phyloP scores from a whole-genome alignment of 2,329 filamentous ascomycete genomes.

The Diplodia scrobiculata region DNA sequence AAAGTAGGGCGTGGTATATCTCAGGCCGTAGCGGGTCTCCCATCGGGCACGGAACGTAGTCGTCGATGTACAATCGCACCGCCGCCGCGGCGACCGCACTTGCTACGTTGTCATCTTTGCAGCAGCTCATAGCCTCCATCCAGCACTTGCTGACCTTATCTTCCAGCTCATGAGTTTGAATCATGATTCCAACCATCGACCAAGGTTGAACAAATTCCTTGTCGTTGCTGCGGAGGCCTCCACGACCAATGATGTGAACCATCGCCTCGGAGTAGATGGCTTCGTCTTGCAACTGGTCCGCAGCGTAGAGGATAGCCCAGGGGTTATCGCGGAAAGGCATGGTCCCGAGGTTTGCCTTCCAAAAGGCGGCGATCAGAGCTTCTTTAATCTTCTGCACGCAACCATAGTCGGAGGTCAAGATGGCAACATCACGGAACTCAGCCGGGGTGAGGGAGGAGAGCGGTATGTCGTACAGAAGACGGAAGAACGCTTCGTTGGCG shows the following conservation, averaged over 20 bases:
- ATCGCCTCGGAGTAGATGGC: background rate
- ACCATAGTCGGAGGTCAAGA: background rate
- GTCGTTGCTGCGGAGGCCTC: background rate
- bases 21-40: background rate
- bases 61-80: background rate
- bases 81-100: background rate
- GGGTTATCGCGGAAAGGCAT: background rate
- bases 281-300: background rate
- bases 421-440: background rate
- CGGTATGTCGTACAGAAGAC: background rate
- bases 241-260: background rate
- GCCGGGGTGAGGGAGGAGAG: background rate
- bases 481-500: slow-evolving; percentile 4
- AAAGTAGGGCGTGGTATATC: background rate
- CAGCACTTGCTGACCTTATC: background rate
- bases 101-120: background rate
- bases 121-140: background rate
- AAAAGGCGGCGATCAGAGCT: background rate
- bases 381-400: background rate
- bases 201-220: background rate
- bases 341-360: background rate
- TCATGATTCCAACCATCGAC: too few relatives aligned
- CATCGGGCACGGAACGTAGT: background rate
- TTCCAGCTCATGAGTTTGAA: background rate
- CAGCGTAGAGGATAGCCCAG: background rate